A percentile compares a stretch with the other conserved stretches of the same genome.
Evolutionary conservation across 805 yeast species (phyloP).

Genomic region (Pichia pseudocactophila): DNA sequence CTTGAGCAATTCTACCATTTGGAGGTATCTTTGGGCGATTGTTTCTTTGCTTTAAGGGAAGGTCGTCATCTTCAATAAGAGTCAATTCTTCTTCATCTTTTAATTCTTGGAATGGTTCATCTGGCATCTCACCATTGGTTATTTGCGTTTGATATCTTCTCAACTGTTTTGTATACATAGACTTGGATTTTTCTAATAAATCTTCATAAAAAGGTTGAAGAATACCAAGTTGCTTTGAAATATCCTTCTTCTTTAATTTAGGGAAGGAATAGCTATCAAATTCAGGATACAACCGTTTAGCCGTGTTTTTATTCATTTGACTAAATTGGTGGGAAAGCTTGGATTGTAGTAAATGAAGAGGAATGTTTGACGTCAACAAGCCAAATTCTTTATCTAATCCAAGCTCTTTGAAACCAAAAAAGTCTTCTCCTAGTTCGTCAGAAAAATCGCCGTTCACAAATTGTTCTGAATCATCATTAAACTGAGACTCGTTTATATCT

Average conservation of each 20-base stretch:
- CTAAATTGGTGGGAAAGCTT: slow-evolving; percentile 52
- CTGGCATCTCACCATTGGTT: slow-evolving; percentile 13
- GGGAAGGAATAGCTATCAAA: slow-evolving; percentile 47
- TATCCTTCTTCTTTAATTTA: slow-evolving; percentile 42
- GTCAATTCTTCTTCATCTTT: slow-evolving; percentile 34
- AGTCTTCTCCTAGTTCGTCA: slow-evolving; percentile 90
- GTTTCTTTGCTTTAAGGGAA: slow-evolving; percentile 70
- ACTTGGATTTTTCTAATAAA: slow-evolving; percentile 34
- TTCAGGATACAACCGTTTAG: slow-evolving; percentile 54
- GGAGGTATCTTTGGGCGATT: slow-evolving; percentile 81
- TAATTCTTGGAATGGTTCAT: slow-evolving; percentile 17
- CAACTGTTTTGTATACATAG: slow-evolving; percentile 34
- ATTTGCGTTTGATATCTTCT: slow-evolving; percentile 29
- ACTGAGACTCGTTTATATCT: slow-evolving; percentile 63
- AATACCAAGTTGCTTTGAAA: slow-evolving; percentile 46
- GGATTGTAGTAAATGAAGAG: slow-evolving; percentile 79
- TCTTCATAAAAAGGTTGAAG: slow-evolving; percentile 46
- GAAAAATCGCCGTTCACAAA: slow-evolving; percentile 93
- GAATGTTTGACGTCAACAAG: slow-evolving; percentile 73
- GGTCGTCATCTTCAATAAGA: slow-evolving; percentile 73
- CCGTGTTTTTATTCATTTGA: slow-evolving; percentile 35
- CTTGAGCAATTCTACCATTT: slow-evolving; percentile 68
- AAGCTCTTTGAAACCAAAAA: slow-evolving; percentile 91
- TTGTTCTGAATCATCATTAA: slow-evolving; percentile 87
- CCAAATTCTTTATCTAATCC: slow-evolving; percentile 92